Percentiles rank a stretch among this genome's conserved stretches.
These are phyloP conservation scores for Syncephalastrum monosporum DNA, from an alignment of 371 early-diverging fungal genomes.

Conservation along the genomic window DNA sequence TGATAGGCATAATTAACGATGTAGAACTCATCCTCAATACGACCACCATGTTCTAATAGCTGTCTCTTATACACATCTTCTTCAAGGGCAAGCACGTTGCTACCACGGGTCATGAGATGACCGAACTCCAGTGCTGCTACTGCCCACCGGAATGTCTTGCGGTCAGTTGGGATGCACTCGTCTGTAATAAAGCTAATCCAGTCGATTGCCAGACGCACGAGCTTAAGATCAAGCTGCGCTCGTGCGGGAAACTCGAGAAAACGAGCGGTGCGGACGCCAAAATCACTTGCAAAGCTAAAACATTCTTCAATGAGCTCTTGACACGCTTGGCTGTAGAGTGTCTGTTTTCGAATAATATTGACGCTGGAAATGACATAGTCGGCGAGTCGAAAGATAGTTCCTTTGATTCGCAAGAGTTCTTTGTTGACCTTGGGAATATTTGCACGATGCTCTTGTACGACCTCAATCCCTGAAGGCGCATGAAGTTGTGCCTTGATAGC, in stretches of 20 bases:
- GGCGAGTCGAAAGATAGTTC: constrained; percentile 54
- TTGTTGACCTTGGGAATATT: constrained; percentile 59
- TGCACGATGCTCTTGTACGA: constrained; percentile 59
- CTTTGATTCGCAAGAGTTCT: constrained; percentile 58
- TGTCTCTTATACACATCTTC: too few relatives aligned
- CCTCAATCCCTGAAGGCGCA: constrained; percentile 50
- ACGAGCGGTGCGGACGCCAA: constrained; percentile 65
- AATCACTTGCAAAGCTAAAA: constrained; percentile 81
- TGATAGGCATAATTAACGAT: constrained; percentile 82
- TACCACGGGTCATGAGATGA: constrained; percentile 71
- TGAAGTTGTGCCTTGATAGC: constrained; percentile 49
- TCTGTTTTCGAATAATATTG: constrained; percentile 50
- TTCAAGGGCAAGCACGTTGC: constrained; percentile 36
- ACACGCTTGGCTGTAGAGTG: constrained; percentile 44
- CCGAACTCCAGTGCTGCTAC: constrained; percentile 84
- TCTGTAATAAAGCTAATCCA: constrained; percentile 85
- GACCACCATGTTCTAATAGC: constrained; percentile 79
- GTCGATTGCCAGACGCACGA: constrained; percentile 73
- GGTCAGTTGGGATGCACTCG: constrained; percentile 75
- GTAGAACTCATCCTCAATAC: constrained; percentile 73
- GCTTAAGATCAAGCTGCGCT: constrained; percentile 54
- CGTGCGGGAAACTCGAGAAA: constrained; percentile 58
- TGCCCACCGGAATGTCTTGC: constrained; percentile 88
- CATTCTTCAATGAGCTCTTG: constrained; percentile 79
- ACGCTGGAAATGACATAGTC: constrained; percentile 57